Evolutionary conservation across 2,329 filamentous ascomycete genomes (phyloP).

Genomic region (Amauroascus niger): DNA sequence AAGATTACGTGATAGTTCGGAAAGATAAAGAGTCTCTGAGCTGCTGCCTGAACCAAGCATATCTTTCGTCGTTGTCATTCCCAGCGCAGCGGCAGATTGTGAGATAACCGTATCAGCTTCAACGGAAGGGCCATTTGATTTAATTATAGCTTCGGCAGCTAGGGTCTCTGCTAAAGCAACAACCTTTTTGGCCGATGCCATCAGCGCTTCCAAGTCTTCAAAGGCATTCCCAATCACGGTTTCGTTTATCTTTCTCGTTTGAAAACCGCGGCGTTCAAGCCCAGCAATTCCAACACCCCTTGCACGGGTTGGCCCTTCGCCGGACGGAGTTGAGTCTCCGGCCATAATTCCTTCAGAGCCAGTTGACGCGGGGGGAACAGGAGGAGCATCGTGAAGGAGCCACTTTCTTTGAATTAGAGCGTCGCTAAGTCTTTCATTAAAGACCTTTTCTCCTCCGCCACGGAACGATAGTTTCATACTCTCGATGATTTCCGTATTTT

Average conservation of each 20-base stretch:
- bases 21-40: slow-evolving; percentile 77
- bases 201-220: slow-evolving; percentile 89
- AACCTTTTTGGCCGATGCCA: slow-evolving; percentile 95
- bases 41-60: slow-evolving; percentile 69
- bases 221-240: slow-evolving; percentile 87
- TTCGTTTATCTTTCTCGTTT: slow-evolving; percentile 85
- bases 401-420: slow-evolving; percentile 90
- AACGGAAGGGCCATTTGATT: slow-evolving; percentile 46
- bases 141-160: slow-evolving; percentile 54
- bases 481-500: slow-evolving; percentile 54
- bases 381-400: slow-evolving; percentile 82
- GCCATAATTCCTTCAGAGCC: neutral
- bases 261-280: slow-evolving; percentile 73
- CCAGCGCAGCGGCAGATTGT: slow-evolving; percentile 73
- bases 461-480: slow-evolving; percentile 88
- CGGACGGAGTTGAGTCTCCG: slow-evolving; percentile 18
- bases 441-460: slow-evolving; percentile 76
- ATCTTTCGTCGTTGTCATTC: slow-evolving; percentile 88
- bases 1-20: slow-evolving; percentile 71
- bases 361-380: slow-evolving; percentile 55
- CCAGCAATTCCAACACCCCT: slow-evolving; percentile 83
- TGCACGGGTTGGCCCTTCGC: slow-evolving; percentile 21
- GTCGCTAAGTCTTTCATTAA: slow-evolving; percentile 78
- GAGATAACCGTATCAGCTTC: slow-evolving; percentile 68
- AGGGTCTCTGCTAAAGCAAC: slow-evolving; percentile 86